Percentiles rank a stretch among this genome's conserved stretches.
These are phyloP conservation scores for Fusarium pseudocircinatum DNA, from an alignment of 2,329 filamentous ascomycete genomes.

Conservation along the genomic window DNA sequence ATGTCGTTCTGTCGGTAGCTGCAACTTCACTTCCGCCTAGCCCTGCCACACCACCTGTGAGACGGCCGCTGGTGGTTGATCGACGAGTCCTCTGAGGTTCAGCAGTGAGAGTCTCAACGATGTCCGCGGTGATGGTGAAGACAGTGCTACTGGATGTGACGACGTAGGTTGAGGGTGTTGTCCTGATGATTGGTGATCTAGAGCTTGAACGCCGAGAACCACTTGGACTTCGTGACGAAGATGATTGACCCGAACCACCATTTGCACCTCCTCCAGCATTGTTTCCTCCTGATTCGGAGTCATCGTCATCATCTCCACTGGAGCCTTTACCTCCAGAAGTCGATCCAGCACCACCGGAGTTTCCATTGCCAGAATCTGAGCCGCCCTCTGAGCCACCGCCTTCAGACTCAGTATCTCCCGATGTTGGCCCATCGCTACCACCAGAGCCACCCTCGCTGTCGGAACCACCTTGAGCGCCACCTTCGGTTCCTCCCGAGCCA, in stretches of 20 bases:
- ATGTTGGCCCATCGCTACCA: no score
- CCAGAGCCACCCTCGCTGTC: not conserved
- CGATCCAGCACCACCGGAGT: not conserved
- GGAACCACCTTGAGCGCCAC: not conserved
- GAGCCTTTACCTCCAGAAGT: not conserved
- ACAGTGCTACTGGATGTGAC: constrained; percentile 2
- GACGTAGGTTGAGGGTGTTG: not conserved
- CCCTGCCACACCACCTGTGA: not conserved
- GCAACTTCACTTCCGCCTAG: not conserved
- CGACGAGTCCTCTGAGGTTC: not conserved
- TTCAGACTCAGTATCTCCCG: not conserved
- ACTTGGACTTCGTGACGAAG: not conserved
- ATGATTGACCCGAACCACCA: not conserved
- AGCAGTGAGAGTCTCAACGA: not conserved
- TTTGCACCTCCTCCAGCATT: not conserved
- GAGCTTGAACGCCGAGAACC: not conserved
- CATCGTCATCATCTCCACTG: not conserved
- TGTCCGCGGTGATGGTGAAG: not conserved
- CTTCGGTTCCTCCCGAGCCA: not conserved
- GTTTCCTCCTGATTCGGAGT: not conserved
- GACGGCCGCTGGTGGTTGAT: not conserved
- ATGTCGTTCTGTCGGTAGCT: not conserved
- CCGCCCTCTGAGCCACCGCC: not conserved
- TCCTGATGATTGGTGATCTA: not conserved
- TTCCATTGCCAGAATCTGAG: not conserved